Conservation (phyloP, 2,329 filamentous ascomycete genomes). For the Achaetomium macrosporum region DNA sequence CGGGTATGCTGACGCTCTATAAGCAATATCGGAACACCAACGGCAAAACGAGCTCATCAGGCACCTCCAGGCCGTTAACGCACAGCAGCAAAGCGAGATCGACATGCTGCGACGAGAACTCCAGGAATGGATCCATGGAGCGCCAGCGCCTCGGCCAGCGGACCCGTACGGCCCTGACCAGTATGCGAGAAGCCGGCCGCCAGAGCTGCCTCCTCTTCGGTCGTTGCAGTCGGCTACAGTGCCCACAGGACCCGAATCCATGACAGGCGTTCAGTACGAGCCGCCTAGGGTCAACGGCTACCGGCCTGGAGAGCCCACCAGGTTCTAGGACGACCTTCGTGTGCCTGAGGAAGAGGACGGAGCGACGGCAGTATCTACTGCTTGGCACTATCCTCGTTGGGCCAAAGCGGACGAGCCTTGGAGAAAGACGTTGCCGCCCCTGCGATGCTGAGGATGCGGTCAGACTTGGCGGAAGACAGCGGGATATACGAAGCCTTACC, state of each 20-base stretch:
- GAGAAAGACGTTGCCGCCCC: no score
- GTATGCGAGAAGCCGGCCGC: constrained; percentile 26
- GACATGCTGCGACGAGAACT: constrained; percentile 35
- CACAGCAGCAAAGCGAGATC: constrained; percentile 29
- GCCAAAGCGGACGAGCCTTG: no score
- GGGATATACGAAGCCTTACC: no score
- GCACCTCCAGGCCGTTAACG: constrained; percentile 40
- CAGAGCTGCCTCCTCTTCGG: constrained; percentile 52
- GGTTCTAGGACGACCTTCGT: constrained; percentile 11
- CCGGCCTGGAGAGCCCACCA: constrained; percentile 31
- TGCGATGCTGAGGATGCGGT: no score
- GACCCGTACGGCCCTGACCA: constrained; percentile 24
- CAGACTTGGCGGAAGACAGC: no score
- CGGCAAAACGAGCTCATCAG: constrained; percentile 47
- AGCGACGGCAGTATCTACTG: background rate
- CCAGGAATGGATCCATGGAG: constrained; percentile 29
- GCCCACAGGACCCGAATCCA: constrained; percentile 47
- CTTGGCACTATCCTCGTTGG: background rate
- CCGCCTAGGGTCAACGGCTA: constrained; percentile 43
- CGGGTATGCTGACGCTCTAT: background rate
- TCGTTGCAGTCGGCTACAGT: constrained; percentile 41
- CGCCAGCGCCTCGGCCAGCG: constrained; percentile 4
- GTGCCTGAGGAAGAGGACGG: background rate
- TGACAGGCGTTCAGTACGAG: constrained; percentile 62
- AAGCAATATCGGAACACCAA: constrained; percentile 58